A percentile compares a stretch with the other conserved stretches of the same genome.
Evolutionary conservation across 805 yeast species (phyloP).

Genomic region (Saccharomycopsis javanensis): DNA sequence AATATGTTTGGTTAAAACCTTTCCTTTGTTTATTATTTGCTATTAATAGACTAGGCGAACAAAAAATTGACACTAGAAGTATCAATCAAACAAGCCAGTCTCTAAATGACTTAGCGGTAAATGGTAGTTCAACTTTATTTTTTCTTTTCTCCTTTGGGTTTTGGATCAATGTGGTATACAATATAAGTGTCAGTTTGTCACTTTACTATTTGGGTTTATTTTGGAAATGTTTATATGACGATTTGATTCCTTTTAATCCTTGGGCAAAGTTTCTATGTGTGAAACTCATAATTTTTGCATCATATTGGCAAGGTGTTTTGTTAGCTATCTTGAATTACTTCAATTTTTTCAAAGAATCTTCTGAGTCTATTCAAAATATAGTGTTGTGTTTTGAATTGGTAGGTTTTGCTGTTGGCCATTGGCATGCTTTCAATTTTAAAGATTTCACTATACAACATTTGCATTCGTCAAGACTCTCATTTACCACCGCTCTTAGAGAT

Average conservation of each 20-base stretch:
- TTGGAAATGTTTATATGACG: constrained; percentile 82
- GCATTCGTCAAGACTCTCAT: constrained; percentile 56
- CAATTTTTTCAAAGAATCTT: constrained; percentile 32
- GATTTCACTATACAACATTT: constrained; percentile 54
- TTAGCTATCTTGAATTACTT: constrained; percentile 43
- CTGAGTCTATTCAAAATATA: constrained; percentile 60
- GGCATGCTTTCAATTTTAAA: constrained; percentile 69
- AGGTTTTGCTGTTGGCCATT: constrained; percentile 82
- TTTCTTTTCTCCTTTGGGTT: constrained; percentile 39
- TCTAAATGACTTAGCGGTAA: too few species aligned
- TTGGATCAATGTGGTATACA: constrained; percentile 64
- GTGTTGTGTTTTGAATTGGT: constrained; percentile 75
- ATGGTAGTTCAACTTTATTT: neutral
- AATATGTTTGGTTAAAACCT: constrained; percentile 94
- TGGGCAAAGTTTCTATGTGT: constrained; percentile 91
- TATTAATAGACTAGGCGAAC: constrained; percentile 36
- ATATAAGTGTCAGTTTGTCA: constrained; percentile 70
- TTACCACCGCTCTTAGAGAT: constrained; percentile 61
- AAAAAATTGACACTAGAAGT: too few species aligned
- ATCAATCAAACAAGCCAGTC: too few species aligned
- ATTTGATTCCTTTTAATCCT: constrained; percentile 72
- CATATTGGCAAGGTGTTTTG: constrained; percentile 90
- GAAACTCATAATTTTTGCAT: constrained; percentile 87
- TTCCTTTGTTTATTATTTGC: constrained; percentile 52
- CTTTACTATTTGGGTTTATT: constrained; percentile 79